Conservation (phyloP, 768 basidiomycete genomes). For the Lactarius hatsudake region DNA sequence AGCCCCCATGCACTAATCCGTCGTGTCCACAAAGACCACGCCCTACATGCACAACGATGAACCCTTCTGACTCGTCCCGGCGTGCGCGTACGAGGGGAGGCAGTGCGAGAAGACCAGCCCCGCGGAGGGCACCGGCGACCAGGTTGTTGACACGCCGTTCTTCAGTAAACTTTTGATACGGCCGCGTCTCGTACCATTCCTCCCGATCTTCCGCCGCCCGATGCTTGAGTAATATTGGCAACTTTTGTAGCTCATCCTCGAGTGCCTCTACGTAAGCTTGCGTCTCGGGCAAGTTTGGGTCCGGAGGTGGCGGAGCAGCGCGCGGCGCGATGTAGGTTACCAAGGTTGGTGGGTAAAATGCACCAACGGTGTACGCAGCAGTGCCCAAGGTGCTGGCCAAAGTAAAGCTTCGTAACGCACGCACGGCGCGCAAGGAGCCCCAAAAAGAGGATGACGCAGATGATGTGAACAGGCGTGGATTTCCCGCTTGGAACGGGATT, state of each 20-base stretch:
- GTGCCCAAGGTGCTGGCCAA: conserved; percentile 19
- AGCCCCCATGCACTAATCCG: conserved; percentile 91
- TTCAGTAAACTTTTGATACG: conserved; percentile 67
- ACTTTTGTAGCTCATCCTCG: conserved; percentile 64
- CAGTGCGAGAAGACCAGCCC: conserved; percentile 83
- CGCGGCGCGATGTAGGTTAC: conserved; percentile 72
- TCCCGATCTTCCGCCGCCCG: conserved; percentile 48
- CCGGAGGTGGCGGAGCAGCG: conserved; percentile 66
- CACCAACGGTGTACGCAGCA: conserved; percentile 49
- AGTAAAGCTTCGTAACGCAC: conserved; percentile 9
- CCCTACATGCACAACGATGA: conserved; percentile 78
- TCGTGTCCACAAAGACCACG: conserved; percentile 88
- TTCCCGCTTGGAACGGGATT: background rate
- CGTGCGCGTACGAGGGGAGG: conserved; percentile 71
- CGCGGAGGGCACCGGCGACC: conserved; percentile 80
- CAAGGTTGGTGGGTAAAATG: conserved; percentile 67
- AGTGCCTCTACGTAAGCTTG: conserved; percentile 54
- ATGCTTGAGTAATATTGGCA: conserved; percentile 56
- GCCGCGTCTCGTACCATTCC: conserved; percentile 77
- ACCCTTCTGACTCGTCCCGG: conserved; percentile 71
- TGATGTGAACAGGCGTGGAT: conserved; percentile 5
- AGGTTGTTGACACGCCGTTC: conserved; percentile 78
- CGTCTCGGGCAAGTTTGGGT: conserved; percentile 57
- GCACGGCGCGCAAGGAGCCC: background rate
- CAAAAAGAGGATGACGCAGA: conserved; percentile 2